phyloP scores from a whole-genome alignment of 1,284 basidiomycete genomes.

The Cryptococcus amylolentus region DNA sequence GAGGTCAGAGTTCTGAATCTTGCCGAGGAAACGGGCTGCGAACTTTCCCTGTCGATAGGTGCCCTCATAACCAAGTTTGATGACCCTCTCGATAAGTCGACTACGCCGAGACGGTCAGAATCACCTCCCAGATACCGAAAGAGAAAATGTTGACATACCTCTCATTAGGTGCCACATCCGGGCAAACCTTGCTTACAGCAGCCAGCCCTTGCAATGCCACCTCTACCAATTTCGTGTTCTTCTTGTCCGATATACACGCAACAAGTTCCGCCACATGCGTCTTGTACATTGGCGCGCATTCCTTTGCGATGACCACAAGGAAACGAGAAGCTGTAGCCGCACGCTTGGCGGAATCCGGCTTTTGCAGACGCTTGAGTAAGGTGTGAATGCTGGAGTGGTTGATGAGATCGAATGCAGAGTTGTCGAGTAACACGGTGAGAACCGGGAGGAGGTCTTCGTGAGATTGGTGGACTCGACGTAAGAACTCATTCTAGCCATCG shows the following conservation, averaged over 20 bases:
- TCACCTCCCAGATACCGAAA: neutral
- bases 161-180: slow-evolving; percentile 59
- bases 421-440: slow-evolving; percentile 68
- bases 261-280: slow-evolving; percentile 69
- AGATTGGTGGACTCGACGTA: slow-evolving; percentile 68
- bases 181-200: slow-evolving; percentile 61
- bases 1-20: slow-evolving; percentile 57
- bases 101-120: slow-evolving; percentile 14
- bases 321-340: slow-evolving; percentile 38
- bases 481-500: slow-evolving; percentile 64
- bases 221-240: slow-evolving; percentile 61
- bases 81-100: slow-evolving; percentile 71
- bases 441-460: slow-evolving; percentile 63
- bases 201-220: slow-evolving; percentile 71
- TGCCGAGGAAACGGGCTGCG: slow-evolving; percentile 72
- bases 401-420: slow-evolving; percentile 67
- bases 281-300: slow-evolving; percentile 69
- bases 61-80: slow-evolving; percentile 60
- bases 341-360: slow-evolving; percentile 12
- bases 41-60: slow-evolving; percentile 77
- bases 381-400: slow-evolving; percentile 82
- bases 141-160: slow-evolving; percentile 56
- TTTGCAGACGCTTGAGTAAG: slow-evolving; percentile 61
- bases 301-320: slow-evolving; percentile 66
- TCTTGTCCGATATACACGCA: slow-evolving; percentile 65